These are phyloP conservation scores for Macrocybe gigantea DNA, from an alignment of 768 basidiomycete genomes.

Conservation along the genomic window DNA sequence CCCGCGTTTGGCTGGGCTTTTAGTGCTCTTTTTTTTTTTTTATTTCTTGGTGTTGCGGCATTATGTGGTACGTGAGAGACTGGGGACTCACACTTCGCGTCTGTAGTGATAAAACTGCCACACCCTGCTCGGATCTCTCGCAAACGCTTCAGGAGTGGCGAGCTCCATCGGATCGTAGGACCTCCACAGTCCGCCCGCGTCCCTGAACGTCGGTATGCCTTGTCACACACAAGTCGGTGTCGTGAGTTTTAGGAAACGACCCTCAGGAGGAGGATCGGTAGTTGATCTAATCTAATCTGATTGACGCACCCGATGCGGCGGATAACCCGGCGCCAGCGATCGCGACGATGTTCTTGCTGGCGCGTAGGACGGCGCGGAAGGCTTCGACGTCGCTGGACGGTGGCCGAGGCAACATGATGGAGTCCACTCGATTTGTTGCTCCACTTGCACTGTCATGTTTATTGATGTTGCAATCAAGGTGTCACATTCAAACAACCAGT, in stretches of 20 bases:
- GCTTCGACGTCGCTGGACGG: constrained; percentile 6
- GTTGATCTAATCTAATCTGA: too few relatives aligned
- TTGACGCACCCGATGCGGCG: constrained; percentile 15
- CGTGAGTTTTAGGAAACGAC: not conserved
- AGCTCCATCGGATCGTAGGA: constrained; percentile 12
- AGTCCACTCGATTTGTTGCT: too few relatives aligned
- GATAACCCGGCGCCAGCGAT: constrained; percentile 18
- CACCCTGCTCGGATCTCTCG: constrained; percentile 28
- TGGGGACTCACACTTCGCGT: constrained; percentile 25
- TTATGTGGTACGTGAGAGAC: not conserved
- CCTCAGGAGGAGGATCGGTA: not conserved
- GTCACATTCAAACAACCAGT: too few relatives aligned
- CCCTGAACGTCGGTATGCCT: constrained; percentile 2
- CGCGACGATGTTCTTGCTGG: constrained; percentile 15
- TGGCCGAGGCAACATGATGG: not conserved
- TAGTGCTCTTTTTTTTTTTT: constrained; percentile 17
- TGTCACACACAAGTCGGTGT: constrained; percentile 10
- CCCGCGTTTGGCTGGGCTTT: constrained; percentile 37
- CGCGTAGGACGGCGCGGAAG: constrained; percentile 5
- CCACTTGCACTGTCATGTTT: too few relatives aligned
- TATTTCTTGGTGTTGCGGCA: not conserved
- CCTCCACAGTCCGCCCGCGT: not conserved
- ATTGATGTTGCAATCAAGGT: too few relatives aligned
- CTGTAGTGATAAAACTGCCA: constrained; percentile 46
- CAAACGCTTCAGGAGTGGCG: constrained; percentile 34